A percentile compares a stretch with the other conserved stretches of the same genome.
These are phyloP conservation scores for Gentiana straminea DNA, from an alignment of 257 asterid species.

Conservation along the genomic window DNA sequence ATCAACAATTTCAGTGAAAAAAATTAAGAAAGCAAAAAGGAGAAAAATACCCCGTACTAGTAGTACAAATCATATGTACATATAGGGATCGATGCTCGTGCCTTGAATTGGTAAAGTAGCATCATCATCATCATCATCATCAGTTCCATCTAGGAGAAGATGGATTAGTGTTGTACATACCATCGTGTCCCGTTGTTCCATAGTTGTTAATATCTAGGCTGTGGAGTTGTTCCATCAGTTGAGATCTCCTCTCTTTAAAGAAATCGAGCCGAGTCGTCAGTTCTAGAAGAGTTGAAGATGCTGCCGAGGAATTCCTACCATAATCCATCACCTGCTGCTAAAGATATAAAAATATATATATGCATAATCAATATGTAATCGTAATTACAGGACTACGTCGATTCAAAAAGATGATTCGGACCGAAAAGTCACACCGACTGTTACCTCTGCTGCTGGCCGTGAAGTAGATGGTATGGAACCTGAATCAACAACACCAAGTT, in stretches of 20 bases:
- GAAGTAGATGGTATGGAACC: slow-evolving; percentile 66
- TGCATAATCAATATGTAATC: slow-evolving; percentile 1
- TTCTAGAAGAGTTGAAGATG: slow-evolving; percentile 77
- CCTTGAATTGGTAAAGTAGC: too few relatives aligned
- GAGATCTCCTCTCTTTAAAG: slow-evolving; percentile 96
- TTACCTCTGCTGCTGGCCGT: slow-evolving; percentile 53
- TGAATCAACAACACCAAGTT: slow-evolving; percentile 45
- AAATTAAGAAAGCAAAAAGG: too few relatives aligned
- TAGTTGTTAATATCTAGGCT: slow-evolving; percentile 65
- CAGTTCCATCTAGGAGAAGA: slow-evolving; percentile 88
- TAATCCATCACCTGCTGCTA: slow-evolving; percentile 41
- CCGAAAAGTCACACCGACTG: not conserved
- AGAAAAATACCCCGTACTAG: too few relatives aligned
- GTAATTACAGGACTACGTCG: not conserved
- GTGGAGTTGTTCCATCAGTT: slow-evolving; percentile 94
- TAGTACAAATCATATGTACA: too few relatives aligned
- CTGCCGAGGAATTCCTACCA: slow-evolving; percentile 44
- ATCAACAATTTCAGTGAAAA: too few relatives aligned
- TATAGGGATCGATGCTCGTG: too few relatives aligned
- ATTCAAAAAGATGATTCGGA: too few relatives aligned
- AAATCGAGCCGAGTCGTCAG: slow-evolving; percentile 82
- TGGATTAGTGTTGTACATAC: slow-evolving; percentile 34
- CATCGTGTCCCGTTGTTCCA: slow-evolving; percentile 54
- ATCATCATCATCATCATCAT: not conserved
- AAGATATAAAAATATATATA: too few relatives aligned